Evolutionary conservation across 2,329 filamentous ascomycete genomes (phyloP).

Genomic region (Calycina herbarum): DNA sequence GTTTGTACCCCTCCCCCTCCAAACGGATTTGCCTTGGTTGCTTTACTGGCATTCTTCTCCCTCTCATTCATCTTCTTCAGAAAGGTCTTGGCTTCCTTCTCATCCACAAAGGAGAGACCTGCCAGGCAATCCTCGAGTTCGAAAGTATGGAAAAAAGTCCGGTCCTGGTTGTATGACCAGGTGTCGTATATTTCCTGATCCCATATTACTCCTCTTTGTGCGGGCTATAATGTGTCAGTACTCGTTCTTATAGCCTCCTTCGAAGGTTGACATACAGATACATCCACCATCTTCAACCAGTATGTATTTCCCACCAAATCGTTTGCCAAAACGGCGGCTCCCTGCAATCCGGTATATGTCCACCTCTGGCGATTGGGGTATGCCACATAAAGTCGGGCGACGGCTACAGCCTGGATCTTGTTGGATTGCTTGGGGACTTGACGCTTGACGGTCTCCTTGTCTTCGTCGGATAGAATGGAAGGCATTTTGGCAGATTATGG

Average conservation of each 20-base stretch:
- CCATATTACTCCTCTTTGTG: constrained; percentile 85
- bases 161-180: constrained; percentile 94
- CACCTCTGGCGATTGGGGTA: constrained; percentile 84
- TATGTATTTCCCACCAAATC: constrained; percentile 94
- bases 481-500: constrained; percentile 29
- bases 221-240: constrained; percentile 52
- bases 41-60: constrained; percentile 92
- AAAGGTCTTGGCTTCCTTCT: constrained; percentile 96
- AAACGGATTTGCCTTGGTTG: constrained; percentile 78
- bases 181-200: constrained; percentile 97
- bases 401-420: constrained; percentile 95
- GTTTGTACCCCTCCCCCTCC: constrained; percentile 47
- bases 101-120: constrained; percentile 88
- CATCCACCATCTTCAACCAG: constrained; percentile 96
- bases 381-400: constrained; percentile 90
- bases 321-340: constrained; percentile 86
- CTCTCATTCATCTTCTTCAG: constrained; percentile 96
- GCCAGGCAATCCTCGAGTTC: constrained; percentile 92
- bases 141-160: constrained; percentile 96
- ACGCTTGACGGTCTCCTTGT: constrained; percentile 95
- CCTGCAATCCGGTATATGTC: constrained; percentile 92
- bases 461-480: constrained; percentile 76
- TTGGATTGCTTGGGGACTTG: constrained; percentile 90
- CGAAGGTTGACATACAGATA: constrained; percentile 66
- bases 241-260: neutral